Base-by-base conservation (phyloP, 2,329 filamentous ascomycete genomes). In the Dothistroma pini region DNA sequence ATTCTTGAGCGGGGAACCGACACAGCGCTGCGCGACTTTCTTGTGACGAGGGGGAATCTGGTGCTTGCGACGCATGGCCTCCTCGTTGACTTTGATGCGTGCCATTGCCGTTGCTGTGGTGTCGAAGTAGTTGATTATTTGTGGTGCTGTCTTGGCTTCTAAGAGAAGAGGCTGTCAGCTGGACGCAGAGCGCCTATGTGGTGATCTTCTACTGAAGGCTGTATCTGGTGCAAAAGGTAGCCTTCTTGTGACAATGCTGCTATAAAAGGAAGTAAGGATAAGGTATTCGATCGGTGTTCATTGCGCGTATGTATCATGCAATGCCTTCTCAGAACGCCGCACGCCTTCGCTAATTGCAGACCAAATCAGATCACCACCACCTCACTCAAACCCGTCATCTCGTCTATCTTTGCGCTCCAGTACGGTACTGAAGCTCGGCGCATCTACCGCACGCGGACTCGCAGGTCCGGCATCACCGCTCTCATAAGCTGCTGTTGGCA, bases 371-470 rank as follows among this genome's bases (percentile, higher is more conserved):
- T 34, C 35, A 53, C 52, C 25, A 31, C n/a, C 38, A 22, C 14
- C 32, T 68, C 60, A 73, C 60, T 73, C 70, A 55, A 73, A 73
- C 8, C 71, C 71, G 60, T 73, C 71, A 52, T 71, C 68, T 56
- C 70, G 62, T 47, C 60, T 65, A 41, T 67, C 66, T 49, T 59
- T 66, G 14, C 68, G 53, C 50, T 66, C 68, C n/a, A 61, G 53
- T 3, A 62, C 61, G 12, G 68, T 63, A 56, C 65, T 68, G 5
- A 63, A 50, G 12, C 56, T 61, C 11, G 56, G 44, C 41, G 54
- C 59, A 19, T 59, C 61, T 8, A 41, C 51, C n/a, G 60, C 65
- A 48, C 59, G 56, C n/a, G 70, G 66, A 35, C 65, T 70, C 53
- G 63, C 29, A n/a, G 61, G 58, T 11, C 48, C 57, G 34, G 59